Percentiles rank a stretch among this genome's conserved stretches.
Conservation (phyloP, 2,329 filamentous ascomycete species). For the Hypocrella siamensis region DNA sequence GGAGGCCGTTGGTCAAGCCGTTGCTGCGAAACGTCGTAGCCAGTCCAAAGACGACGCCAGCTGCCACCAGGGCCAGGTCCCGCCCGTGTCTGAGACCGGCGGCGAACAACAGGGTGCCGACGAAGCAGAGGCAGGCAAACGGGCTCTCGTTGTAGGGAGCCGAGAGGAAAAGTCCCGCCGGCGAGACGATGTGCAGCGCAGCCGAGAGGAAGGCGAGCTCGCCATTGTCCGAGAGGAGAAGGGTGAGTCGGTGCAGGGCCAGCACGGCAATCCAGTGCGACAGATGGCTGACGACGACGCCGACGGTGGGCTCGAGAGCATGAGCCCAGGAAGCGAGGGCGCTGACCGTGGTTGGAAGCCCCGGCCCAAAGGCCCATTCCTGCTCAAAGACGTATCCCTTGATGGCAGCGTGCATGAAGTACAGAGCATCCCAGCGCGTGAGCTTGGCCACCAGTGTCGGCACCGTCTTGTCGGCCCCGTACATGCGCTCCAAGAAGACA, state of each 20-base stretch:
- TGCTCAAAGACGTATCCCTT: slow-evolving; percentile 61
- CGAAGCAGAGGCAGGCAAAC: slow-evolving; percentile 64
- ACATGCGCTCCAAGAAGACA: slow-evolving; percentile 21
- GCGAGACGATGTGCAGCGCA: slow-evolving; percentile 66
- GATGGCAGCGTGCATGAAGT: slow-evolving; percentile 48
- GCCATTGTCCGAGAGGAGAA: slow-evolving; percentile 33
- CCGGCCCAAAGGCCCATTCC: slow-evolving; percentile 64
- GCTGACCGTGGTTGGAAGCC: slow-evolving; percentile 27
- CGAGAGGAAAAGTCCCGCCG: slow-evolving; percentile 78
- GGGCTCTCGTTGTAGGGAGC: slow-evolving; percentile 72
- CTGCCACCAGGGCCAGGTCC: slow-evolving; percentile 39
- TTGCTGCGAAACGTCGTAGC: slow-evolving; percentile 71
- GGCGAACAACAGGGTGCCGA: slow-evolving; percentile 56
- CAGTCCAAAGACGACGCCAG: slow-evolving; percentile 55
- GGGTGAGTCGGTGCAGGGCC: slow-evolving; percentile 51
- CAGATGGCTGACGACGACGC: slow-evolving; percentile 52
- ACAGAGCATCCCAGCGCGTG: slow-evolving; percentile 69
- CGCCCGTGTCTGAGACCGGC: slow-evolving; percentile 20
- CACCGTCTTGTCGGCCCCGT: slow-evolving; percentile 20
- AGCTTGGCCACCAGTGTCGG: slow-evolving; percentile 38
- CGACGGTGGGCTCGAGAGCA: slow-evolving; percentile 32
- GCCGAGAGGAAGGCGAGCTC: slow-evolving; percentile 53
- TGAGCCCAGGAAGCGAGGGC: slow-evolving; percentile 7
- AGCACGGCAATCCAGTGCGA: slow-evolving; percentile 65
- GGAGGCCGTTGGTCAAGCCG: slow-evolving; percentile 64